Percentiles rank a stretch among this genome's conserved stretches.
Evolutionary conservation across 441 rosid species (phyloP).

Genomic region (Adansonia grandidieri): DNA sequence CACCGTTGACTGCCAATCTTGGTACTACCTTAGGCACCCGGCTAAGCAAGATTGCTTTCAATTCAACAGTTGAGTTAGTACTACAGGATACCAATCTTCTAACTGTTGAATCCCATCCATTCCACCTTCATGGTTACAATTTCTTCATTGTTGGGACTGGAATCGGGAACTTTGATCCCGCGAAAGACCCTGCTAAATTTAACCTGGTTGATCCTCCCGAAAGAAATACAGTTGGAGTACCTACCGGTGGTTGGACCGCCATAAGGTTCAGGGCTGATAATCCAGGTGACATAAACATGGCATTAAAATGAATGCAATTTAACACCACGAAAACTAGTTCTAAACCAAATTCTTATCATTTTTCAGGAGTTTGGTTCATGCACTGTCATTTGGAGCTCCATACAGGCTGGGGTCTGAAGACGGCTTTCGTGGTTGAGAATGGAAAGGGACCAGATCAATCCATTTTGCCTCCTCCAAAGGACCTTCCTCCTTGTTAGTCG

Average conservation of each 20-base stretch:
- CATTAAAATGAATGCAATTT: neutral
- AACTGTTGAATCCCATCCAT: constrained; percentile 69
- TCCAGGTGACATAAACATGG: constrained; percentile 45
- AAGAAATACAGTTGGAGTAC: constrained; percentile 54
- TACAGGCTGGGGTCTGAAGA: constrained; percentile 32
- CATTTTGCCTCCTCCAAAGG: constrained; percentile 28
- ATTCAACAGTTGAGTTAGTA: constrained; percentile 56
- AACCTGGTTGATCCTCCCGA: constrained; percentile 65
- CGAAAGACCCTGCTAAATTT: constrained; percentile 53
- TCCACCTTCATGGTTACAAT: constrained; percentile 72
- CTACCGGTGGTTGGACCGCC: constrained; percentile 71
- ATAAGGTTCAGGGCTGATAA: constrained; percentile 69
- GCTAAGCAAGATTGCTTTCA: constrained; percentile 55
- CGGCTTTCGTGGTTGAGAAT: constrained; percentile 31
- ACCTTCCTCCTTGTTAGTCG: constrained; percentile 30
- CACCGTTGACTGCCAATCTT: constrained; percentile 62
- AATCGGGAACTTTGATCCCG: constrained; percentile 60
- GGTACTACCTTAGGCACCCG: constrained; percentile 51
- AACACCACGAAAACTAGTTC: neutral
- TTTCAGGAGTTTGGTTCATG: constrained; percentile 34
- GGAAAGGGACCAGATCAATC: constrained; percentile 26
- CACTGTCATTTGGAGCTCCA: constrained; percentile 30
- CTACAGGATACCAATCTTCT: constrained; percentile 65
- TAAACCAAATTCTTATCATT: neutral
- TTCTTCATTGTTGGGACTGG: constrained; percentile 68